These are phyloP conservation scores for Carpinus viminea DNA, from an alignment of 306 rosid genomes.

Conservation along the genomic window DNA sequence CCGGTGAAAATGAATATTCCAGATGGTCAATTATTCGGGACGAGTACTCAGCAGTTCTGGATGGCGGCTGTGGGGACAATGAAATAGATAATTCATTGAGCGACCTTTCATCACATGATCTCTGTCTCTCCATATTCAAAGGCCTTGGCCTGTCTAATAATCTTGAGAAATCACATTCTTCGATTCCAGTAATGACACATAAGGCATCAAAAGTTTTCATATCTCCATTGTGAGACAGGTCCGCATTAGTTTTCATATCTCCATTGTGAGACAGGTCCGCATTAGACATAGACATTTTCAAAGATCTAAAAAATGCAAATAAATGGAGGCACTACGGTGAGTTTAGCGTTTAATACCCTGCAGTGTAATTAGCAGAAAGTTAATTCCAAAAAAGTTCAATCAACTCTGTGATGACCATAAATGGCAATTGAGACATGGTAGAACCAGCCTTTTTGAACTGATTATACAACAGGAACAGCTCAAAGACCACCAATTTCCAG, in stretches of 20 bases:
- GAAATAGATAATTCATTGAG: slow-evolving; percentile 52
- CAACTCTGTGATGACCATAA: not conserved
- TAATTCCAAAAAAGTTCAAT: not conserved
- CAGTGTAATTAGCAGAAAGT: slow-evolving; percentile 18
- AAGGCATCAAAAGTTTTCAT: slow-evolving; percentile 29
- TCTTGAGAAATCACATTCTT: slow-evolving; percentile 58
- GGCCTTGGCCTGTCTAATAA: slow-evolving; percentile 61
- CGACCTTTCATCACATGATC: slow-evolving; percentile 74
- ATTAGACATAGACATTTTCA: slow-evolving; percentile 34
- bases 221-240: slow-evolving; percentile 46
- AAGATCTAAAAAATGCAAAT: slow-evolving; percentile 12
- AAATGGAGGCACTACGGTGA: slow-evolving; percentile 9
- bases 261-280: slow-evolving; percentile 31
- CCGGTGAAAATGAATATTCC: slow-evolving; percentile 47
- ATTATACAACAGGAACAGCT: slow-evolving; percentile 5
- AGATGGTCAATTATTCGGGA: slow-evolving; percentile 40
- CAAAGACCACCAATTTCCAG: not conserved
- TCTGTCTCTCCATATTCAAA: slow-evolving; percentile 67
- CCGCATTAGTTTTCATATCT: slow-evolving; percentile 22
- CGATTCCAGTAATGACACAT: slow-evolving; percentile 36
- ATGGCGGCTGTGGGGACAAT: slow-evolving; percentile 44
- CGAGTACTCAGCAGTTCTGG: slow-evolving; percentile 40
- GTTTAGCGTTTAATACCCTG: slow-evolving; percentile 43
- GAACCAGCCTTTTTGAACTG: not conserved
- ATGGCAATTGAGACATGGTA: not conserved